phyloP scores from a whole-genome alignment of 2,329 filamentous ascomycete genomes.

The Daldinia sp. region DNA sequence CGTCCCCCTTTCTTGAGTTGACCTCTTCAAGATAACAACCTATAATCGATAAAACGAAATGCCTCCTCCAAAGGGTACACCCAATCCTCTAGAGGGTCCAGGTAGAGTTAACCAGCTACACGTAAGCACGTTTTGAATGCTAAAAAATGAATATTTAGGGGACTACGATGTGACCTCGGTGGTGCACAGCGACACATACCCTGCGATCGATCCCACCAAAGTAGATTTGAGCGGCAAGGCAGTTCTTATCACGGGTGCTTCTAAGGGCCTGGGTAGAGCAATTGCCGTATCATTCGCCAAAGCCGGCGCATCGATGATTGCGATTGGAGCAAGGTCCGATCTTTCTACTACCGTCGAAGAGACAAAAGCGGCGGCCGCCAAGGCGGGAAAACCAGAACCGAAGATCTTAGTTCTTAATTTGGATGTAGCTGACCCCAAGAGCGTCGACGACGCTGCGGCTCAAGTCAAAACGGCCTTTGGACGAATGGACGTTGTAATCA shows the following conservation, averaged over 20 bases:
- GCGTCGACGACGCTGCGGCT: slow-evolving; percentile 45
- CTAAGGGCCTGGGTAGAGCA: slow-evolving; percentile 47
- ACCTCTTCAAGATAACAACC: not conserved
- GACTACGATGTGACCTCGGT: slow-evolving; percentile 44
- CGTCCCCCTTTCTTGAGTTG: not conserved
- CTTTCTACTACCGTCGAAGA: slow-evolving; percentile 37
- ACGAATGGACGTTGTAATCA: slow-evolving; percentile 48
- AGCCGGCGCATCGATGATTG: slow-evolving; percentile 50
- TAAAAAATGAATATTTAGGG: slow-evolving; percentile 31
- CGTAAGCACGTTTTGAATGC: not conserved
- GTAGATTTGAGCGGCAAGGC: slow-evolving; percentile 43
- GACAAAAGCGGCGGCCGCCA: slow-evolving; percentile 40
- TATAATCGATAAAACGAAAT: slow-evolving; percentile 20
- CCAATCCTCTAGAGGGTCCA: slow-evolving; percentile 39
- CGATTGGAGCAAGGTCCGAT: slow-evolving; percentile 44
- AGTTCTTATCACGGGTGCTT: slow-evolving; percentile 50
- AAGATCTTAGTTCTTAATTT: slow-evolving; percentile 46
- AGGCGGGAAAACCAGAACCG: slow-evolving; percentile 41
- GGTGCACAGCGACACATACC: slow-evolving; percentile 48
- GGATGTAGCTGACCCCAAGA: slow-evolving; percentile 46
- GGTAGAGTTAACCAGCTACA: slow-evolving; percentile 24
- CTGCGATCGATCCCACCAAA: slow-evolving; percentile 44
- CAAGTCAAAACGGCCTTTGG: slow-evolving; percentile 47
- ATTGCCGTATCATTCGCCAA: slow-evolving; percentile 47
- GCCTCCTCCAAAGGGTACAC: slow-evolving; percentile 40